Conservation (phyloP, 1,284 basidiomycete species). For the Ustilago trichophora region DNA sequence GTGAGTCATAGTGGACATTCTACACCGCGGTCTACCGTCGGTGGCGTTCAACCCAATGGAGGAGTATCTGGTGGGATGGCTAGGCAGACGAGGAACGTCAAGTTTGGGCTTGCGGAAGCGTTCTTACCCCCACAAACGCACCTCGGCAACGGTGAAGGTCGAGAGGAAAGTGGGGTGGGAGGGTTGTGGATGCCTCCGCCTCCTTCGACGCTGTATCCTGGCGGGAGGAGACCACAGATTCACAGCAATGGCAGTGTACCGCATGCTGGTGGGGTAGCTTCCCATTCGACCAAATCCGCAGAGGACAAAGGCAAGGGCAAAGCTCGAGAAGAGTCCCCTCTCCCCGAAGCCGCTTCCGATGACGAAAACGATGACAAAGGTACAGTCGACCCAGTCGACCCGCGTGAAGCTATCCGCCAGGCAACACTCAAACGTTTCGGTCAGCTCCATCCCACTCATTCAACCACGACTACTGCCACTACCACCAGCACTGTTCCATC, state of each 20-base stretch:
- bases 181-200: conserved; percentile 48
- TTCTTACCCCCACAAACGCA: neutral
- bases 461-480: neutral
- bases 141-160: neutral
- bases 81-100: neutral
- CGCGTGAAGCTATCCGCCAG: conserved; percentile 41
- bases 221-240: conserved; percentile 1
- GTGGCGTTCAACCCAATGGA: neutral
- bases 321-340: conserved; percentile 4
- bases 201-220: conserved; percentile 30
- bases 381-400: conserved; percentile 20
- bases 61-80: neutral
- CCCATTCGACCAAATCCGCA: too few species aligned
- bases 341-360: neutral
- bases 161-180: neutral
- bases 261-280: too few species aligned
- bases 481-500: neutral
- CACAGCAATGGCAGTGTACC: neutral
- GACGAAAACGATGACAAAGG: neutral
- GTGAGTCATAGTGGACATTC: conserved; percentile 16
- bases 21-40: conserved; percentile 6
- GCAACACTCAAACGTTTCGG: conserved; percentile 33
- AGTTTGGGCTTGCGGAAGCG: neutral
- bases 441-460: neutral
- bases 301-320: conserved; percentile 29